Base-by-base conservation (phyloP, 2,329 filamentous ascomycete genomes). In the Sarocladium kiliense region DNA sequence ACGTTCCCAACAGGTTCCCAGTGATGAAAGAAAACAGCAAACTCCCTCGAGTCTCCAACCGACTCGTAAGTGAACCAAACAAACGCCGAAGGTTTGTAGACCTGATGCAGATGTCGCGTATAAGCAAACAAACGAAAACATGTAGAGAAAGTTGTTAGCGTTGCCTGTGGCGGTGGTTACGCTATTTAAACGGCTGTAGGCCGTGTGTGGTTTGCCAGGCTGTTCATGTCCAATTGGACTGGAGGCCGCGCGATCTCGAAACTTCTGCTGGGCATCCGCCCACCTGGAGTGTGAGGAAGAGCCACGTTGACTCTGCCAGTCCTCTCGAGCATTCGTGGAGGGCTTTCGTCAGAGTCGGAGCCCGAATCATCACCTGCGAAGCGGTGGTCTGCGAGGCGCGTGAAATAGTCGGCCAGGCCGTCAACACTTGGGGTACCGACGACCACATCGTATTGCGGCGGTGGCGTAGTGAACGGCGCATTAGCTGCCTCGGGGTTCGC, bases 321-420 rank as follows among this genome's bases (percentile, higher is more conserved):
- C 14, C 80, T 73, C 34, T 80, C 36, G 16, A 77, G 68, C 2
- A 81, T 74, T 4, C 78, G 69, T 26, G 72, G 67, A 53, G 68
- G 73, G 18, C 68, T 67, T n/a, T 76, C 74, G n/a, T 75, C 72
- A 2, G 66, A 68, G 11, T 74, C 74, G 1, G 72, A 75, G 16
- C 67, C 68, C 1, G 70, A 71, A 6, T 75, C 74, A 0, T 74
- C 71, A 1, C 66, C 68, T 12, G 68, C 64, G 19, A 74, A 73
- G 2, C 90, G 86, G 55, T 89, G 87, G 60, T 90, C 81, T 0
- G 88, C 88, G 37, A 96, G 73, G 1, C 92, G 83, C 0, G 86
- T 77, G 67, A 97, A 97, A 69, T 97, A 97, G 64, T 96, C 92
- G 1, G 91, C 88, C 47, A 96, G 70, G 0, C 86, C 71, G 74